Percentiles rank a stretch among this genome's conserved stretches.
These are phyloP conservation scores for Quercus ilex DNA, from an alignment of 306 rosid species.

Conservation along the genomic window DNA sequence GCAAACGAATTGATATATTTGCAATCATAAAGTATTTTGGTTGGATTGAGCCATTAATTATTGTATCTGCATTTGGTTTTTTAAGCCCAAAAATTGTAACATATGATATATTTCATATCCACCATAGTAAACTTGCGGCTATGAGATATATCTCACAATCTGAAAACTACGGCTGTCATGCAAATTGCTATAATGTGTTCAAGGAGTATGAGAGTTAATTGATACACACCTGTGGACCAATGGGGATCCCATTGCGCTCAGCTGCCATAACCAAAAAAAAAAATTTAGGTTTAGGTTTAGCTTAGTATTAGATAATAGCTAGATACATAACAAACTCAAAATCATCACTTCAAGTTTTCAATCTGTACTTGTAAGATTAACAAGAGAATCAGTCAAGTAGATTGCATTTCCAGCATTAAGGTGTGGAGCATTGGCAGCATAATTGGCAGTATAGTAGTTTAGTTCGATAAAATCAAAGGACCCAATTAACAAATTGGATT, in stretches of 20 bases:
- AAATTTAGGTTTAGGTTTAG: neutral
- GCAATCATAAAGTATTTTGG: too few relatives aligned
- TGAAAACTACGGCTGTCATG: too few relatives aligned
- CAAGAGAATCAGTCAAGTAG: constrained; percentile 21
- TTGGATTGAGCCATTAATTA: too few relatives aligned
- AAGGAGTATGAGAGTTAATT: too few relatives aligned
- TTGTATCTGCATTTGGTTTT: too few relatives aligned
- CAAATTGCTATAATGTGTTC: too few relatives aligned
- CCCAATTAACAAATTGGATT: constrained; percentile 6
- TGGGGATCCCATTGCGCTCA: constrained; percentile 34
- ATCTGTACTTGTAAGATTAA: constrained; percentile 8
- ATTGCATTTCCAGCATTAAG: neutral
- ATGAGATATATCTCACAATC: too few relatives aligned
- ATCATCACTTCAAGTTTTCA: neutral
- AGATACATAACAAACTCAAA: neutral
- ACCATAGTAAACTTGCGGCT: too few relatives aligned
- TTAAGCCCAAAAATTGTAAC: too few relatives aligned
- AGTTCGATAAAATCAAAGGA: constrained; percentile 34
- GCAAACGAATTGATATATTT: too few relatives aligned
- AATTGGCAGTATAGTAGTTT: constrained; percentile 28
- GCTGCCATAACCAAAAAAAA: neutral
- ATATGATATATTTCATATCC: too few relatives aligned
- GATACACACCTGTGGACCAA: constrained; percentile 23
- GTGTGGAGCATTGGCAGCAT: constrained; percentile 10
- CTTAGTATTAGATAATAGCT: neutral